Evolutionary conservation across 345 rosid genomes (phyloP), one percentile per base, ranked within the genome.

Genomic region (Citrus unshiu): DNA sequence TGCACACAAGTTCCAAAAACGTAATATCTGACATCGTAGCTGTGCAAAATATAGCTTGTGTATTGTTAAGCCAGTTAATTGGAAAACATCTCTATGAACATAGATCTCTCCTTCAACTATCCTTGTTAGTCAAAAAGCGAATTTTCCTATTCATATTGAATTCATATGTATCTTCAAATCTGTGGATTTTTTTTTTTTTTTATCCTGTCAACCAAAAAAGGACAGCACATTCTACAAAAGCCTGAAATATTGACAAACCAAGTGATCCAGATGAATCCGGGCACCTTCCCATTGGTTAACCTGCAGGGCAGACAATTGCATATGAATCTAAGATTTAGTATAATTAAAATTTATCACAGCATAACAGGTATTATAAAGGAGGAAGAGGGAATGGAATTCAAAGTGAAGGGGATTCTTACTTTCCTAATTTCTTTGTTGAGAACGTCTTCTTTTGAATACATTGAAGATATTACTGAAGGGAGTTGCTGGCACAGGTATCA

Each of bases 401-500:
- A 7, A 14, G 4, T 6, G 4, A 35, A 21, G 25, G 30, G 30
- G n/a, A 69, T 46, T 30, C 77, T 80, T 79, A 84, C 87, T 63
- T 77, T 12, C 59, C 46, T 37, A 16, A 43, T 64, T 39, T 51
- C 46, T 64, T 37, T 10, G 75, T 9, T 59, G 27, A n/a, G 3
- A 6, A 4, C 4, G 14, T n/a, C 4, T 29, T 43, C 78, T 77
- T 59, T 78, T 74, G 43, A 88, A 73, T 70, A 81, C 72, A 35
- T 58, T 70, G 74, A 89, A 74, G 73, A 81, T 56, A 39, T 57
- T 66, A 73, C 84, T 78, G 2, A 86, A 51, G 0, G 96, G 93
- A 75, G 94, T 91, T 70, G 68, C 75, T 2, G 98, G 95, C 60
- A 95, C 95, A 5, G 94, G 97, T 62, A 96, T 82, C 39, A 84